Evolutionary conservation across 495 filamentous ascomycete genomes (phyloP), one percentile per base, ranked within the genome.

Genomic region (Hypoxylon cercidicola): DNA sequence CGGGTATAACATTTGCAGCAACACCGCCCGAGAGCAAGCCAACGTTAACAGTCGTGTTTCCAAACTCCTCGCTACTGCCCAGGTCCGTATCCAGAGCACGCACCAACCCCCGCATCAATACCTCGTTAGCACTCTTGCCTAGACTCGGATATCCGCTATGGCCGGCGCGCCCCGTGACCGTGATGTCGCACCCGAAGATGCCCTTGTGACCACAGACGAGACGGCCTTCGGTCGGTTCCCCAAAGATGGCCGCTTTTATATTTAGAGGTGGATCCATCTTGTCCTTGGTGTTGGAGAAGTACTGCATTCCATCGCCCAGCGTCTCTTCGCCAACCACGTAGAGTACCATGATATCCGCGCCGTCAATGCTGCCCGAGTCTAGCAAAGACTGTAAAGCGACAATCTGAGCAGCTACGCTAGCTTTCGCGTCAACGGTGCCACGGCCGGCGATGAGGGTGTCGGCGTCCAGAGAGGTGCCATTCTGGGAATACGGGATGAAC

Each of bases 131-230:
- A 63, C 85, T 92, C 60, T 85, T 83, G 2, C 93, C 93, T 11
- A 95, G 79, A 87, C 88, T 88, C 0, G 94, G 94, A 68, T 98
- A 98, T 10, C 94, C 94, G 7, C 87, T 90, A 76, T 98, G 94
- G 6, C 89, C 91, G 0, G 93, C 92, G 61, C 87, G 89, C 28
- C 94, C 94, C 44, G 82, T 79, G 0, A 89, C 89, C 20, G 77
- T 77, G 40, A 97, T 57, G 6, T 80, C 76, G 64, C 92, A 88
- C 9, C 77, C 77, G 3, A 90, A 69, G 66, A 89, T 88, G 3
- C 94, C 94, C 72, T 98, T 98, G 79, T 98, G 94, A 0, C 94
- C 94, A 34, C 89, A 84, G 1, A 92, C 93, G 23, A 98, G 89
- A 72, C 89, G 89, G 52, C 88, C 82, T 65, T 96, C 91, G 0